Base-by-base conservation (phyloP, 2,329 filamentous ascomycete genomes). In the Endothia cerciana region DNA sequence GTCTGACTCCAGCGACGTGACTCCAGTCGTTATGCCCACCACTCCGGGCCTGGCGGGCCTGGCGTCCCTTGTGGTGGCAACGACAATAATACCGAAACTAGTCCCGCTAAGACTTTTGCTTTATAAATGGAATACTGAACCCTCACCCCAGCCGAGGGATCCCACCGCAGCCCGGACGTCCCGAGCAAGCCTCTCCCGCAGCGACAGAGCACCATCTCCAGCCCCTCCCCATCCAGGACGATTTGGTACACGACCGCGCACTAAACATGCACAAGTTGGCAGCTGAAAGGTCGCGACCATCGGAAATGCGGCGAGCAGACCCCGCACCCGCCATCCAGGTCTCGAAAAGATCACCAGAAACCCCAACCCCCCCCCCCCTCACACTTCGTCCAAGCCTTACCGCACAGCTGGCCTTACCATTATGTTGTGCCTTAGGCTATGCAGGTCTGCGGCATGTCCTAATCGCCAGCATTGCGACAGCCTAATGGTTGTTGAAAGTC, bases 141-240 rank as follows among this genome's bases (percentile, higher is more conserved):
- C 25, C 10, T 45, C 15, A 59, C 15, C 15, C 57, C 57, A n/a
- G 13, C n/a, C 57, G 25, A 45, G 36, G 11, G 1, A 30, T 59
- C 30, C 38, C 38, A 59, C 57, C 25, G 28, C 40, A 45, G 6
- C 15, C 57, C 57, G 3, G 36, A 13, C 3, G 8, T 30, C 19
- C 22, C 57, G n/a, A 59, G 22, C 33, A 59, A 25, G 25, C 57
- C 57, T 28, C 40, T 45, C 2, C 45, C 57, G 25, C 57, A 59
- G 7, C n/a, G 25, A n/a, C 15, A 43, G 22, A 59, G 15, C 22
- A 59, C 40, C 38, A 13, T 41, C 40, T 59, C 57, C 17, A 30
- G 19, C 33, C 3, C 55, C 11, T 25, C n/a, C 22, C 15, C 36
- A 3, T 43, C 15, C 22, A 43, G 38, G n/a, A 22, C 25, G 30